Base-by-base conservation (phyloP, 2,329 filamentous ascomycete species). In the Pseudogymnoascus sp. region DNA sequence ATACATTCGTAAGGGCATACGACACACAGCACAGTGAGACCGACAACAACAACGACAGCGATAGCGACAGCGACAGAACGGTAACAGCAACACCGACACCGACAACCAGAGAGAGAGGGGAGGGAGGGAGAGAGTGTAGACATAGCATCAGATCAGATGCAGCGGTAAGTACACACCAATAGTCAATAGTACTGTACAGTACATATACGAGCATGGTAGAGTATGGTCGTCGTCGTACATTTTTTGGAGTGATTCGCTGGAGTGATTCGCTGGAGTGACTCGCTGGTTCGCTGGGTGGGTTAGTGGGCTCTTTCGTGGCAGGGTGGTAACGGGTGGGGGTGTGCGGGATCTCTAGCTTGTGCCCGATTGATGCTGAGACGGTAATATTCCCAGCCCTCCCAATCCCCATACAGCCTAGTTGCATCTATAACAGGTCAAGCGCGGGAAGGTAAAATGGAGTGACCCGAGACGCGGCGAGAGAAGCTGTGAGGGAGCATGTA, bases 71-170 rank as follows among this genome's bases (percentile, higher is more conserved):
- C 25, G n/a, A 52, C 45, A 30, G 8, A 33, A 33, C 9, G 8
- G 19, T 19, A 19, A 45, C 22, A 28, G 7, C 42, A 3, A 16
- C 23, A 49, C 3, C 42, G 3, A 28, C 23, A 49, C 2, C 23
- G 23, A 49, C 23, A 25, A 25, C 5, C 23, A 45, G 22, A 45
- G 23, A 49, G 23, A 49, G 19, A 19, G 19, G 19, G 19, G 19
- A 19, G 19, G 19, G 19, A 19, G 19, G 2, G 19, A 19, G 19
- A 19, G 19, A 19, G 19, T 19, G 19, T 19, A 19, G 19, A 19
- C 45, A 55, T 55, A n/a, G n/a, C 45, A 55, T 55, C 45, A 55
- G 25, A 55, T 55, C 45, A 55, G 25, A 55, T 55, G 45, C 25
- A 55, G 8, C 25, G n/a, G n/a, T 6, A 55, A 55, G 45, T 55